These are phyloP conservation scores for Kondoa subrosea DNA, from an alignment of 768 basidiomycete species.

Conservation along the genomic window DNA sequence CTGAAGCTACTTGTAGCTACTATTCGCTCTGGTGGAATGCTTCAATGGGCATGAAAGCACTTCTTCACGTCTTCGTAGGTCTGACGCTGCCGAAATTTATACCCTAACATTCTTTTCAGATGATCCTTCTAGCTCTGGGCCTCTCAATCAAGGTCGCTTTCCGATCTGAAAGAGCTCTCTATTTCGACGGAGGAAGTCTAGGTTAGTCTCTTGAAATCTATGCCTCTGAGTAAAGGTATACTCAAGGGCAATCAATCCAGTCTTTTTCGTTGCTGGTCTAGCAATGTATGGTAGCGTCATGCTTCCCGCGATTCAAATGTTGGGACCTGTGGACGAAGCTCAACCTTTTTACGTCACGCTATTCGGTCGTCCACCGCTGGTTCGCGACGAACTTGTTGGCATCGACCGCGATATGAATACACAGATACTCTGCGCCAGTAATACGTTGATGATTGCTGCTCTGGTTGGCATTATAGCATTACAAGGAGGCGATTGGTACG, in stretches of 20 bases:
- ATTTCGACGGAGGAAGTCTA: constrained; percentile 4
- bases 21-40: constrained; percentile 7
- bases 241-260: neutral
- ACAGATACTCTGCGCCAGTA: neutral
- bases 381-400: neutral
- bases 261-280: neutral
- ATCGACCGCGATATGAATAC: neutral
- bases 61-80: constrained; percentile 4
- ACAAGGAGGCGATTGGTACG: neutral
- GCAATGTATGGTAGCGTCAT: constrained; percentile 3
- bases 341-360: neutral
- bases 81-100: neutral
- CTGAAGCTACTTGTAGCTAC: neutral
- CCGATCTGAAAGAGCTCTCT: neutral
- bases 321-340: neutral
- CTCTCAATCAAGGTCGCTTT: neutral
- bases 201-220: neutral
- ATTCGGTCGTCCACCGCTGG: neutral
- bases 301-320: neutral
- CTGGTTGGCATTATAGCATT: neutral
- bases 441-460: neutral
- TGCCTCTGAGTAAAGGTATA: neutral
- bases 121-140: neutral
- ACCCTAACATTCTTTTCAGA: no score
- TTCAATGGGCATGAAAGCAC: neutral